Evolutionary conservation across 1,139 yeast genomes (phyloP).

Genomic region (Meyerozyma smithsonii): DNA sequence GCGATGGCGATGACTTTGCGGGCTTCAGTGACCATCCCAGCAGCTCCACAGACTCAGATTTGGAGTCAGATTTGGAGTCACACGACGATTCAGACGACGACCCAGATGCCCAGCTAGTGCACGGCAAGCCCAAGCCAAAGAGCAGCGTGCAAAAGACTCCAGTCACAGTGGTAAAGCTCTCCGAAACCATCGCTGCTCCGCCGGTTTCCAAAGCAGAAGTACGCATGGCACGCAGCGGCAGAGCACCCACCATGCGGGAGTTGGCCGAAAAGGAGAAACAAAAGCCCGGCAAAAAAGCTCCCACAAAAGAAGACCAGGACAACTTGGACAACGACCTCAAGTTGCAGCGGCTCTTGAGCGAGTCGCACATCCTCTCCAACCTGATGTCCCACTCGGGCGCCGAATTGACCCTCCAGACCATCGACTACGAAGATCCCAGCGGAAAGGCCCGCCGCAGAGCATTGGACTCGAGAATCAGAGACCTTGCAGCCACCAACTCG

Average conservation of each 20-base stretch:
- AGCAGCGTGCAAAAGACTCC: constrained; percentile 20
- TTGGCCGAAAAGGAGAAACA: constrained; percentile 22
- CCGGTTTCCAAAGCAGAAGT: constrained; percentile 27
- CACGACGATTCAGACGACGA: constrained; percentile 35
- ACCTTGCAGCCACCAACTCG: constrained; percentile 50
- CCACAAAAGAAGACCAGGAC: constrained; percentile 35
- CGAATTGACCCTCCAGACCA: constrained; percentile 63
- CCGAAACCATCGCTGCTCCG: constrained; percentile 17
- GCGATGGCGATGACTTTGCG: constrained; percentile 7
- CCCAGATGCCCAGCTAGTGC: constrained; percentile 38
- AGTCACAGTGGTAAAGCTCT: constrained; percentile 36
- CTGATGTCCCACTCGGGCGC: constrained; percentile 63
- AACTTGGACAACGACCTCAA: constrained; percentile 78
- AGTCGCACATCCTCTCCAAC: constrained; percentile 78
- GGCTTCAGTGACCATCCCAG: constrained; percentile 7
- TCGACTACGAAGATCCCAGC: constrained; percentile 64
- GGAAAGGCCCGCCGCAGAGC: constrained; percentile 80
- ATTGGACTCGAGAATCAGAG: constrained; percentile 60
- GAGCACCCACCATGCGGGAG: constrained; percentile 39
- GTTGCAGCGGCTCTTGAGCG: constrained; percentile 73
- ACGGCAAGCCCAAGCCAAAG: constrained; percentile 13
- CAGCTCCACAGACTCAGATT: constrained; percentile 7
- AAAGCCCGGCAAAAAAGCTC: constrained; percentile 20
- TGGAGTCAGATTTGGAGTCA: too few species aligned
- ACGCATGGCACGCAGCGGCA: constrained; percentile 32